Conservation (phyloP, 208 protist species). For the Leishmania guyanensis region DNA sequence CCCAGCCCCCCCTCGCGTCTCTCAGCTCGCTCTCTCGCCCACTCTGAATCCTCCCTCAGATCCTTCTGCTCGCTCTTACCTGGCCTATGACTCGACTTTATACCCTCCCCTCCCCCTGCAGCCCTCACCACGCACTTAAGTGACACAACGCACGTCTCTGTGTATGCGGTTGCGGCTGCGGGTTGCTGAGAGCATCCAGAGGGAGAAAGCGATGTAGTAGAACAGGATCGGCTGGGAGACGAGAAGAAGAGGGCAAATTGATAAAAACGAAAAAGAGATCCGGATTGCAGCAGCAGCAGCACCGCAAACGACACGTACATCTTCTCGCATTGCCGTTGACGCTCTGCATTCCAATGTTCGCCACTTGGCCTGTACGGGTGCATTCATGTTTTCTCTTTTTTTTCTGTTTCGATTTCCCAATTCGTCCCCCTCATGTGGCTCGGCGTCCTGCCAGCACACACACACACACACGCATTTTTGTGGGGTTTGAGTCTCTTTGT, state of each 20-base stretch:
- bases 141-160: not conserved
- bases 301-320: not conserved
- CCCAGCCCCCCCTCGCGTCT: not conserved
- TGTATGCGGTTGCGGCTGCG: not conserved
- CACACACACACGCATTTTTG: no score
- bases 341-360: not conserved
- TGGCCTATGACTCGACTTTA: not conserved
- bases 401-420: no score
- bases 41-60: not conserved
- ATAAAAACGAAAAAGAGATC: not conserved
- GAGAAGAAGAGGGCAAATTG: not conserved
- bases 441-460: no score
- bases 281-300: not conserved
- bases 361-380: not conserved
- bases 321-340: not conserved
- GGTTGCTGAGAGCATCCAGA: no score
- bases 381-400: not conserved
- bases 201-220: not conserved
- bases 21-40: not conserved
- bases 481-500: no score
- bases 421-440: no score
- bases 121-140: not conserved
- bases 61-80: not conserved
- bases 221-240: no score
- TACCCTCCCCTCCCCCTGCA: not conserved